A percentile compares a stretch with the other conserved stretches of the same genome.
phyloP scores from a whole-genome alignment of 805 yeast genomes.

The Myxozyma mucilagina region DNA sequence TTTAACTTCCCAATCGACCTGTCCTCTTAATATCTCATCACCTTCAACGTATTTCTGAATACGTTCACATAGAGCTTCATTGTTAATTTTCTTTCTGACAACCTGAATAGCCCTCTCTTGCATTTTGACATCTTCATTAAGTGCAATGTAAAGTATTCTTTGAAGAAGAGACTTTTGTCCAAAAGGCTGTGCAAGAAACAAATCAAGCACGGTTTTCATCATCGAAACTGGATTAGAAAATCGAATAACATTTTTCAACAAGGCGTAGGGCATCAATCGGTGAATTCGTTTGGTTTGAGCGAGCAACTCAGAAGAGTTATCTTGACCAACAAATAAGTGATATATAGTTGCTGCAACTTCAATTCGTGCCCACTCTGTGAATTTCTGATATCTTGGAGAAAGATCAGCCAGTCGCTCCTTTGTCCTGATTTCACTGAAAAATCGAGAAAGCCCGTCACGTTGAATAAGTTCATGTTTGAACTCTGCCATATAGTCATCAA shows the following conservation, averaged over 20 bases:
- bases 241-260: constrained; percentile 73
- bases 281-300: constrained; percentile 72
- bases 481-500: constrained; percentile 58
- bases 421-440: constrained; percentile 67
- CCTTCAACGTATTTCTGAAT: constrained; percentile 39
- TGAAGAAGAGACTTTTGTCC: constrained; percentile 71
- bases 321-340: constrained; percentile 76
- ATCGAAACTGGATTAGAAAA: constrained; percentile 87
- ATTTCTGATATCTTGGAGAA: constrained; percentile 65
- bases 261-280: constrained; percentile 71
- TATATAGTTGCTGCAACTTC: constrained; percentile 83
- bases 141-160: constrained; percentile 66
- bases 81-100: constrained; percentile 35
- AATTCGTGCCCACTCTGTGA: constrained; percentile 79
- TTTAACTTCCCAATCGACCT: constrained; percentile 40
- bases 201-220: constrained; percentile 73
- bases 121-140: constrained; percentile 71
- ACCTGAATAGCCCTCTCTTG: constrained; percentile 54
- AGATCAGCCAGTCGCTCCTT: constrained; percentile 56
- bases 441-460: constrained; percentile 55
- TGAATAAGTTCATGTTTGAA: constrained; percentile 57
- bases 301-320: constrained; percentile 74
- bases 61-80: constrained; percentile 39
- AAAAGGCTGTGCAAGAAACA: constrained; percentile 78
- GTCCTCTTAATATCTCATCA: constrained; percentile 37